phyloP scores from a whole-genome alignment of 768 basidiomycete genomes.

The Boletales sp. region DNA sequence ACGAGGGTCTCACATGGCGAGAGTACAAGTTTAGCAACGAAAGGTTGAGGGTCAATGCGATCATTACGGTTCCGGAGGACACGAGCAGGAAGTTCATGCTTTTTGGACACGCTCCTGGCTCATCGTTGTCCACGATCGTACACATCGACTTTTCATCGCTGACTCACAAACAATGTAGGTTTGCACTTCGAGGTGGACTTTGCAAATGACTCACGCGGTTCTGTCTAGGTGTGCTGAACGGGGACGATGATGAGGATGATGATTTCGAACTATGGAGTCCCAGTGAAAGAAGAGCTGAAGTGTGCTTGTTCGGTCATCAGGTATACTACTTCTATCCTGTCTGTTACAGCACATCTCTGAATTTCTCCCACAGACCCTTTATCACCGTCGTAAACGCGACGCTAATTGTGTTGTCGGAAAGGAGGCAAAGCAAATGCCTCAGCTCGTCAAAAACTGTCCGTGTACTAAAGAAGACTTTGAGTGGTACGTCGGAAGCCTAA shows the following conservation, averaged over 20 bases:
- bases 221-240: constrained; percentile 58
- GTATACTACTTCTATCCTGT: constrained; percentile 34
- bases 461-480: constrained; percentile 84
- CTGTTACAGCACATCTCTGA: background rate
- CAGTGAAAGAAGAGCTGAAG: constrained; percentile 80
- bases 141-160: constrained; percentile 88
- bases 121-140: constrained; percentile 49
- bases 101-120: constrained; percentile 57
- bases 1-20: constrained; percentile 86
- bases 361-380: constrained; percentile 59
- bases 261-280: constrained; percentile 99
- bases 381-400: constrained; percentile 81
- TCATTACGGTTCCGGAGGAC: constrained; percentile 87
- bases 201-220: background rate
- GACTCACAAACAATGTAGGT: constrained; percentile 72
- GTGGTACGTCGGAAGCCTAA: constrained; percentile 57
- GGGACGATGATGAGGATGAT: constrained; percentile 73
- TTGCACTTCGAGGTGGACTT: background rate
- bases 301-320: constrained; percentile 90
- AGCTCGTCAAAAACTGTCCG: constrained; percentile 64
- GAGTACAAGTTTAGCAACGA: constrained; percentile 80
- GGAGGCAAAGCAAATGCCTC: constrained; percentile 48
- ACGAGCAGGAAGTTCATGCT: constrained; percentile 90
- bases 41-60: constrained; percentile 65
- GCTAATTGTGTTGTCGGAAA: constrained; percentile 83